Conservation (phyloP, 306 rosid genomes). For the Elaeagnus macrophylla region DNA sequence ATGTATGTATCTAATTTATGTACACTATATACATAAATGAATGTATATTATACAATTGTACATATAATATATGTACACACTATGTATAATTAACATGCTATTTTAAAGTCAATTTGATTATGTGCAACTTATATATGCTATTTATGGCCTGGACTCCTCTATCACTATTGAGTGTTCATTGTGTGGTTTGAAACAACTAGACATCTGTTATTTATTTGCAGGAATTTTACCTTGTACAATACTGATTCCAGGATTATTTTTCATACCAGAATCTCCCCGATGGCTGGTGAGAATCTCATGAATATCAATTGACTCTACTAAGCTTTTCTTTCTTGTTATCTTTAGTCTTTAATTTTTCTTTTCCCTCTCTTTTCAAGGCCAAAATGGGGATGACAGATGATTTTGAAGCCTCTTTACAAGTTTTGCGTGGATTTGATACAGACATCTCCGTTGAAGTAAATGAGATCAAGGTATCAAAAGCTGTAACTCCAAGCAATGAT, state of each 20-base stretch:
- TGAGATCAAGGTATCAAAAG: slow-evolving; percentile 62
- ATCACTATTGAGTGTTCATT: background rate
- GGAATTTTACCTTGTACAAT: slow-evolving; percentile 76
- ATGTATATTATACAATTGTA: too few species aligned
- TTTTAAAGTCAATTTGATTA: too few species aligned
- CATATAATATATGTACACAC: too few species aligned
- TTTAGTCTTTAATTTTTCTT: slow-evolving; percentile 1
- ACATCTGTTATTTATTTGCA: slow-evolving; percentile 24
- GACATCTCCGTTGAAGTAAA: slow-evolving; percentile 77
- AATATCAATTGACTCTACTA: background rate
- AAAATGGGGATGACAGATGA: slow-evolving; percentile 86
- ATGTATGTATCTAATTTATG: too few species aligned
- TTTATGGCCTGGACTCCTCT: background rate
- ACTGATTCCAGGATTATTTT: slow-evolving; percentile 70
- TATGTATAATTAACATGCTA: too few species aligned
- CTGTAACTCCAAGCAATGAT: background rate
- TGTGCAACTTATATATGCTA: background rate
- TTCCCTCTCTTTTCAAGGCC: slow-evolving; percentile 34
- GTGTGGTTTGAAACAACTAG: background rate
- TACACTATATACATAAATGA: too few species aligned
- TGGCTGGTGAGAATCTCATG: slow-evolving; percentile 66
- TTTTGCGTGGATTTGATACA: slow-evolving; percentile 66
- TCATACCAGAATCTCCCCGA: slow-evolving; percentile 83
- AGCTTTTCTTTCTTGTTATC: background rate
- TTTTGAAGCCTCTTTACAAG: slow-evolving; percentile 81